Percentiles rank a stretch among this genome's conserved stretches.
Conservation (phyloP, 176 grass and related monocot genomes). For the Eremochloa ophiuroides region DNA sequence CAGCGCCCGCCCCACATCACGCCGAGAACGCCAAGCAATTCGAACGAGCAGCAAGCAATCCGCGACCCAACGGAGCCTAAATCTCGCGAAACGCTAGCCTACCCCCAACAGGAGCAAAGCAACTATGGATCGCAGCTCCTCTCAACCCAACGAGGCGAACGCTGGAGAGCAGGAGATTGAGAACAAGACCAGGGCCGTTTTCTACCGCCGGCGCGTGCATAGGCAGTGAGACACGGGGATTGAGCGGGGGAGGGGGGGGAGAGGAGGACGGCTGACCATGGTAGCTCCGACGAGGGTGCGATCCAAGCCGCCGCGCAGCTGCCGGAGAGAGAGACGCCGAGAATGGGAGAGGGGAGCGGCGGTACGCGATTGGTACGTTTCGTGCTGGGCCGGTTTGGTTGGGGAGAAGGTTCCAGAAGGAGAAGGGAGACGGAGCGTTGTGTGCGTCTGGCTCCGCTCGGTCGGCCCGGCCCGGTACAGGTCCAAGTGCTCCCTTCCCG, state of each 20-base stretch:
- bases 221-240: background rate
- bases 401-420: conserved; percentile 12
- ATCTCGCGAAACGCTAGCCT: background rate
- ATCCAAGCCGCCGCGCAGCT: conserved; percentile 7
- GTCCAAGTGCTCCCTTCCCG: background rate
- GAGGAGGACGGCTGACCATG: conserved; percentile 26
- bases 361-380: background rate
- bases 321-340: conserved; percentile 7
- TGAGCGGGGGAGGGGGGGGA: background rate
- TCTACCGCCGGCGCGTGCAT: background rate
- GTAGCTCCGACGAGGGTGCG: background rate
- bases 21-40: background rate
- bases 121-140: background rate
- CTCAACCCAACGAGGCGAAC: background rate
- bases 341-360: background rate
- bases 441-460: background rate
- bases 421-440: background rate
- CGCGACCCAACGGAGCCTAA: background rate
- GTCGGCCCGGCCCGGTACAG: background rate
- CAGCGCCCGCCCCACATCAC: background rate
- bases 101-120: background rate
- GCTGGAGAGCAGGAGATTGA: background rate
- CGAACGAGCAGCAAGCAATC: background rate
- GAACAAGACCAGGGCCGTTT: no score
- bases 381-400: background rate